Base-by-base conservation (phyloP, 2,329 filamentous ascomycete species). In the Alternaria sp. region DNA sequence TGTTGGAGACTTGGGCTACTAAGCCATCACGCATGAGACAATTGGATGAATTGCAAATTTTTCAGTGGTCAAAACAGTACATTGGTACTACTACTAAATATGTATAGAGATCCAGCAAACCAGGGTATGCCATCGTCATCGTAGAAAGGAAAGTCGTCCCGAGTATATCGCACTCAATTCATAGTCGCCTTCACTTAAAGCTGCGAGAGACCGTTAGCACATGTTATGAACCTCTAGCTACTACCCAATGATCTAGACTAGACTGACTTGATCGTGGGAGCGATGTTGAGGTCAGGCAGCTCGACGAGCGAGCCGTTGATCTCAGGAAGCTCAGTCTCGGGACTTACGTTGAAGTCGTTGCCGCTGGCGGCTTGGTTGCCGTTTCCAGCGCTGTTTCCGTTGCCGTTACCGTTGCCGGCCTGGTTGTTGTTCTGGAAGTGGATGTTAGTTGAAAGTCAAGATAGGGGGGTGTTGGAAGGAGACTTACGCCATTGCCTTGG, bases 271-370 rank as follows among this genome's bases (percentile, higher is more conserved):
- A 64, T 49, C 49, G 57, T 51, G 59, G 57, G 61, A 40, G 30
- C 32, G 40, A 60, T 3, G 44, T 51, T 51, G 44, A 60, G 21
- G 46, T 63, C 57, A 40, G 61, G 61, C 9, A 59, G 50, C 44
- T 25, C 21, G 36, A 62, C 26, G 26, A 50, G 47, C 26, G 47
- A 26, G 26, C 47, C 47, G 11, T 30, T 21, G 17, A 50, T 32
- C 26, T 50, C 13, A 25, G 47, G 47, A 28, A 51, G 49, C 49
- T 52, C 28, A 3, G 19, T 52, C 5, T 54, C 51, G 32, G 63
- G 65, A 65, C 67, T 67, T 56, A 69, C 64, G 54, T 59, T 68
- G 50, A 69, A 32, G 21, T 57, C 49, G 51, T 69, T 69, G 15
- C 59, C 65, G 58, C 59, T 68, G 40, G 52, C 56, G 10, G 45